These are phyloP conservation scores for Umbelopsis sp. DNA, from an alignment of 371 early-diverging fungal genomes.

Conservation along the genomic window DNA sequence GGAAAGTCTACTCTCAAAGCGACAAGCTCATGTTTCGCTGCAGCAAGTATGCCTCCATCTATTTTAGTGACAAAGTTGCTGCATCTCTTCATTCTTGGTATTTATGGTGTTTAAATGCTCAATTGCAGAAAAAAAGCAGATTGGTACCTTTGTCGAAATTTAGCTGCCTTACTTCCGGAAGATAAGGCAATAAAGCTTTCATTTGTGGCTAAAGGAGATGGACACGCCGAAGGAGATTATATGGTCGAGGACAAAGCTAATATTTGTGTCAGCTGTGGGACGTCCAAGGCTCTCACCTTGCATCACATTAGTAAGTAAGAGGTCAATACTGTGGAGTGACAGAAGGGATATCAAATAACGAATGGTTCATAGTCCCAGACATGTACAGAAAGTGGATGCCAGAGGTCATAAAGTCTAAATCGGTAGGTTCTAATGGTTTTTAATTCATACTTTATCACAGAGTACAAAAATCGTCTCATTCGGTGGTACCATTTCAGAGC, in stretches of 20 bases:
- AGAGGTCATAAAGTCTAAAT: constrained; percentile 55
- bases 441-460: too few relatives aligned
- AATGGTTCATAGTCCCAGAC: constrained; percentile 47
- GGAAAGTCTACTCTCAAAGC: constrained; percentile 49
- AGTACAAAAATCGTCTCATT: not conserved
- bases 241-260: constrained; percentile 62
- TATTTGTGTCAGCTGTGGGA: constrained; percentile 54
- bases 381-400: constrained; percentile 63
- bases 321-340: not conserved
- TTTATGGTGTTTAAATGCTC: not conserved
- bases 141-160: constrained; percentile 54
- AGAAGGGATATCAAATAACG: not conserved
- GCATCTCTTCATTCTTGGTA: not conserved
- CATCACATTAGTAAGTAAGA: constrained; percentile 61
- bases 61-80: not conserved
- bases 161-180: constrained; percentile 37
- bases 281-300: constrained; percentile 36
- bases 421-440: constrained; percentile 33
- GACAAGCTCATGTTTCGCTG: constrained; percentile 56
- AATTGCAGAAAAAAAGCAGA: constrained; percentile 44
- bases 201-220: constrained; percentile 60
- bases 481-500: constrained; percentile 29
- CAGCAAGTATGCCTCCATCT: constrained; percentile 34
- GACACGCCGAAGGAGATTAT: constrained; percentile 53
- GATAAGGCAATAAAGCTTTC: constrained; percentile 51